A percentile compares a stretch with the other conserved stretches of the same genome.
These are phyloP conservation scores for Diaporthe eres DNA, from an alignment of 2,329 filamentous ascomycete species.

Conservation along the genomic window DNA sequence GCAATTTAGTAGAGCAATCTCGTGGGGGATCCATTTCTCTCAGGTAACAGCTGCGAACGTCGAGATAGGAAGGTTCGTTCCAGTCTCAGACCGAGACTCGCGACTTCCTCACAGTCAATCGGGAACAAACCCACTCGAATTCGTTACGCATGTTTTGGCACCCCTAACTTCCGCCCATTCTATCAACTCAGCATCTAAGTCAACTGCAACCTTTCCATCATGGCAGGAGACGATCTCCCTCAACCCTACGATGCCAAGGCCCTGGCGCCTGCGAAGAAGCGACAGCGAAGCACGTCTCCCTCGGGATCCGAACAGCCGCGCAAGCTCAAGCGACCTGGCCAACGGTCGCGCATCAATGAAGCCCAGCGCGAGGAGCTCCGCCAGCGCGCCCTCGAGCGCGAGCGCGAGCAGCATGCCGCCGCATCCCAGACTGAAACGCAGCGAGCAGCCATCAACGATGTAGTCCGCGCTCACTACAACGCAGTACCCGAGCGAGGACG, in stretches of 20 bases:
- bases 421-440: slow-evolving; percentile 57
- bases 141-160: background rate
- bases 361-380: slow-evolving; percentile 78
- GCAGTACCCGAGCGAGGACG: slow-evolving; percentile 92
- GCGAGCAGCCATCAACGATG: slow-evolving; percentile 79
- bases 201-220: slow-evolving; percentile 43
- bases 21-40: background rate
- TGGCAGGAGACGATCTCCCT: slow-evolving; percentile 63
- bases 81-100: background rate
- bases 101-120: background rate
- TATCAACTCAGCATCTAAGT: too few relatives aligned
- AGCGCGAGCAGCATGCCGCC: slow-evolving; percentile 62
- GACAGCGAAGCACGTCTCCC: slow-evolving; percentile 67
- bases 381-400: slow-evolving; percentile 68
- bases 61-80: background rate
- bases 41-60: background rate
- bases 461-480: slow-evolving; percentile 96
- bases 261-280: slow-evolving; percentile 71
- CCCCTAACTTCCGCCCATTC: background rate
- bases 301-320: slow-evolving; percentile 64
- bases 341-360: slow-evolving; percentile 76
- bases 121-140: background rate
- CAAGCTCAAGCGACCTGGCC: slow-evolving; percentile 78
- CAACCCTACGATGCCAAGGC: slow-evolving; percentile 73
- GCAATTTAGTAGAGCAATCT: background rate